Evolutionary conservation across 2,329 filamentous ascomycete species (phyloP).

Genomic region (Aspergillus sp.): DNA sequence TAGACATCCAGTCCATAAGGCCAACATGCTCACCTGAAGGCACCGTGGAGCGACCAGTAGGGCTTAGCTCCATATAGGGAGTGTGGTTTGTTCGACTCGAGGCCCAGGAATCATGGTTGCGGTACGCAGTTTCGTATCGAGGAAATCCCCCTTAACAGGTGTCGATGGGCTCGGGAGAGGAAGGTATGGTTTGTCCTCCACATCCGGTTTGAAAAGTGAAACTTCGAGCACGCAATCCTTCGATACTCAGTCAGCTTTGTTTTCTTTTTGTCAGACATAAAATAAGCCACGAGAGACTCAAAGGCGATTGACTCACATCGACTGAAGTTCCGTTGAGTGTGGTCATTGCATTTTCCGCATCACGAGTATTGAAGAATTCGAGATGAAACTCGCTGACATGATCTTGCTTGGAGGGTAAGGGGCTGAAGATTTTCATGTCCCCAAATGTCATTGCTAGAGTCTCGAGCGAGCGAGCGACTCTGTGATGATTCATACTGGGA

Average conservation of each 20-base stretch:
- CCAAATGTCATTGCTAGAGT: conserved; percentile 33
- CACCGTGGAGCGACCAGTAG: conserved; percentile 37
- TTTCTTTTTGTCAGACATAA: not conserved
- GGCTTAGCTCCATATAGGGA: conserved; percentile 30
- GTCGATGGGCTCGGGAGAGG: conserved; percentile 7
- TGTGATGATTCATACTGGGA: conserved; percentile 19
- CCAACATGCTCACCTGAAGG: conserved; percentile 29
- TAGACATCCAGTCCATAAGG: conserved; percentile 27
- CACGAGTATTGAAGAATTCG: conserved; percentile 36
- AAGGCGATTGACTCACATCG: conserved; percentile 22
- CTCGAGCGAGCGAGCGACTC: conserved; percentile 46
- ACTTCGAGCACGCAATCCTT: conserved; percentile 28
- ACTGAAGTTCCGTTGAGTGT: conserved; percentile 31
- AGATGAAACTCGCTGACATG: conserved; percentile 32
- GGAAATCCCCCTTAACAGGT: conserved; percentile 11
- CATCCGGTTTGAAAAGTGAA: conserved; percentile 26
- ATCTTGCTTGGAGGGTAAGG: conserved; percentile 20
- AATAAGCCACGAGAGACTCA: not conserved
- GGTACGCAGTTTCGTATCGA: conserved; percentile 11
- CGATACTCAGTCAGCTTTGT: not conserved
- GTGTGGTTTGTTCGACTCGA: conserved; percentile 9
- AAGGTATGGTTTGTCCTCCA: conserved; percentile 12
- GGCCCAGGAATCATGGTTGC: conserved; percentile 10
- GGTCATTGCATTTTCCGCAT: conserved; percentile 30
- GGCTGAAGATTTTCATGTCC: conserved; percentile 31